A percentile compares a stretch with the other conserved stretches of the same genome.
phyloP scores from a whole-genome alignment of 345 rosid species.

The Brassica cretica region DNA sequence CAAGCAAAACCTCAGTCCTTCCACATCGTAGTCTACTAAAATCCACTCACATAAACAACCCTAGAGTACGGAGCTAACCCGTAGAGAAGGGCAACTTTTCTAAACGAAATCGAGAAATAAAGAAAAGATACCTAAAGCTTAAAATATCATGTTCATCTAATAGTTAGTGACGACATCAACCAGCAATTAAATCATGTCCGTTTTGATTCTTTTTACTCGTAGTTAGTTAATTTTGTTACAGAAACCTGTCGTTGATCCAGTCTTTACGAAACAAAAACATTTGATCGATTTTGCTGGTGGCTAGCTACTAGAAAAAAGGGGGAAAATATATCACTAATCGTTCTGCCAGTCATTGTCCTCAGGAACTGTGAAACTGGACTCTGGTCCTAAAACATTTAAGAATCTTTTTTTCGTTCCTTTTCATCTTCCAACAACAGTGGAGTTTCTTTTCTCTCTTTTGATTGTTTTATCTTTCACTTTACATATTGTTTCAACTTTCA shows the following conservation, averaged over 20 bases:
- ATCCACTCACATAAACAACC: background rate
- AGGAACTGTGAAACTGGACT: background rate
- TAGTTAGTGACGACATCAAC: background rate
- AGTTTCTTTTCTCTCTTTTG: slow-evolving; percentile 28
- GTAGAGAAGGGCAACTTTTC: background rate
- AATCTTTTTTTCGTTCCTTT: background rate
- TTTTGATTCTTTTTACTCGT: background rate
- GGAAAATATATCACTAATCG: background rate
- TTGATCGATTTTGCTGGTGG: background rate
- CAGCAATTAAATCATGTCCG: background rate
- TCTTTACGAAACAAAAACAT: background rate
- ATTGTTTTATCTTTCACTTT: slow-evolving; percentile 26
- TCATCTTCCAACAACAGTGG: slow-evolving; percentile 31
- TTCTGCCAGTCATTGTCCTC: background rate
- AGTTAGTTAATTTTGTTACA: background rate
- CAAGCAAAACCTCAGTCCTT: background rate
- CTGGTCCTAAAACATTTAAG: background rate
- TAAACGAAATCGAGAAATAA: background rate
- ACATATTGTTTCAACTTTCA: slow-evolving; percentile 15
- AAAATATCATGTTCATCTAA: background rate
- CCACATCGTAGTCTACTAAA: background rate
- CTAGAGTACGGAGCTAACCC: background rate
- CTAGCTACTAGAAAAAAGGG: background rate
- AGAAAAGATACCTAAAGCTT: background rate
- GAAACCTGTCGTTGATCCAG: background rate